Percentiles rank a stretch among this genome's conserved stretches.
phyloP scores from a whole-genome alignment of 139 green algal genomes.

The Eudorina sp. region DNA sequence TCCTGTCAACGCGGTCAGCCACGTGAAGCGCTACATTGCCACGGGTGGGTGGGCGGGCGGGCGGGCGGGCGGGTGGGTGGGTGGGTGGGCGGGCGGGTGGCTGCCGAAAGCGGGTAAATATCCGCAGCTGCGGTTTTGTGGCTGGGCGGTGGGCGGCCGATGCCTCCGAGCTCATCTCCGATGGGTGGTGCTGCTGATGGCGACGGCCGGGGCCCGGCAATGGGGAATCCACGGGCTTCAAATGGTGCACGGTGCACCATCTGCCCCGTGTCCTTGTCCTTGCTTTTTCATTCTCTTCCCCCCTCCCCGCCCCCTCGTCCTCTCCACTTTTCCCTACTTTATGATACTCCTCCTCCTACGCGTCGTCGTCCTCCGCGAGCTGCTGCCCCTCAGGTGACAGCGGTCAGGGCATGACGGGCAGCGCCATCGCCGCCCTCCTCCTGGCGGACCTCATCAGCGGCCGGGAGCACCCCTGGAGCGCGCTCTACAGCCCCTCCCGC shows the following conservation, averaged over 20 bases:
- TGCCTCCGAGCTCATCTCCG: too few relatives aligned
- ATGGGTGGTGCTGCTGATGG: too few relatives aligned
- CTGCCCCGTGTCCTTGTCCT: too few relatives aligned
- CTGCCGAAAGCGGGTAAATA: too few relatives aligned
- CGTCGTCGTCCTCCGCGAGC: not conserved
- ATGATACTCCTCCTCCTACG: too few relatives aligned
- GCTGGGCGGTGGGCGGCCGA: too few relatives aligned
- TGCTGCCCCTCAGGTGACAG: constrained; percentile 52
- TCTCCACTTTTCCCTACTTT: not conserved
- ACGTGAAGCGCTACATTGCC: constrained; percentile 72
- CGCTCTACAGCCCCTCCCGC: constrained; percentile 50
- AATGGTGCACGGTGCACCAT: too few relatives aligned
- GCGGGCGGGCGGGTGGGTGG: too few relatives aligned
- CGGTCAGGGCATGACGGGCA: constrained; percentile 81
- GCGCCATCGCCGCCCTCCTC: constrained; percentile 36
- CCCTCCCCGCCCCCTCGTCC: not conserved
- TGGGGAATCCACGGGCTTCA: too few relatives aligned
- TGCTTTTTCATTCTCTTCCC: too few relatives aligned
- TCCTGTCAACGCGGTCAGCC: constrained; percentile 41
- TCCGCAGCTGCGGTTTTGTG: too few relatives aligned
- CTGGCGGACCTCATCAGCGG: constrained; percentile 55
- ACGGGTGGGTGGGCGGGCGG: constrained; percentile 72
- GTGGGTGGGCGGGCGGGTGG: not conserved
- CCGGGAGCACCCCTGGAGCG: constrained; percentile 41
- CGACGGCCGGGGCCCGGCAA: too few relatives aligned